Evolutionary conservation across 495 filamentous ascomycete genomes (phyloP).

Genomic region (Staphylotrichum longicolle): DNA sequence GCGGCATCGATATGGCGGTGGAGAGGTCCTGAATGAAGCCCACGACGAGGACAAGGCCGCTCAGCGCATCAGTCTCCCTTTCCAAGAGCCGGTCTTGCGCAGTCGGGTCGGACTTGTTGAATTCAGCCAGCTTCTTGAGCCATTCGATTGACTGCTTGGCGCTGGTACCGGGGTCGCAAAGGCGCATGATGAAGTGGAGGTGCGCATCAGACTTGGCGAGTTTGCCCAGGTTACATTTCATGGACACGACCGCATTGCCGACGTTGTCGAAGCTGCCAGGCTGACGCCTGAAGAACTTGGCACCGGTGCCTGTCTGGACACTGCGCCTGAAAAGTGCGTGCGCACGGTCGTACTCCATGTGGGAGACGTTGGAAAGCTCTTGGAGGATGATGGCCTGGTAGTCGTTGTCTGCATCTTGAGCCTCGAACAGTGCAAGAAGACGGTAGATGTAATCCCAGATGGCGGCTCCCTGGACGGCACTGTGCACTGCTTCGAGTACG

Average conservation of each 20-base stretch:
- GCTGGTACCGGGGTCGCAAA: slow-evolving; percentile 31
- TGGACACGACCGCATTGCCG: slow-evolving; percentile 27
- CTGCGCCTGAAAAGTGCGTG: slow-evolving; percentile 34
- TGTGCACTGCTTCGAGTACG: slow-evolving; percentile 38
- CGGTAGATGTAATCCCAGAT: slow-evolving; percentile 39
- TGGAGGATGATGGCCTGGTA: slow-evolving; percentile 33
- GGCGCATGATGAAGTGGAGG: slow-evolving; percentile 34
- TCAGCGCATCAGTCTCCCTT: slow-evolving; percentile 25
- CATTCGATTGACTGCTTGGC: slow-evolving; percentile 27
- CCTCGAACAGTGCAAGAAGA: slow-evolving; percentile 33
- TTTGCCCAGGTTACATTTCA: slow-evolving; percentile 35
- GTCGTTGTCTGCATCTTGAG: slow-evolving; percentile 21
- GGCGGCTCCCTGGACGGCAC: slow-evolving; percentile 28
- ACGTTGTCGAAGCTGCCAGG: slow-evolving; percentile 30
- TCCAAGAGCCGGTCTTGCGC: slow-evolving; percentile 20
- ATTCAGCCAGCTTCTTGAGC: slow-evolving; percentile 29
- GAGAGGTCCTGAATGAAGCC: slow-evolving; percentile 33
- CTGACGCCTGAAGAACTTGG: slow-evolving; percentile 37
- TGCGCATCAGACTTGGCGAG: slow-evolving; percentile 28
- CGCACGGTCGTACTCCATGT: slow-evolving; percentile 37
- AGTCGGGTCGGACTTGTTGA: slow-evolving; percentile 21
- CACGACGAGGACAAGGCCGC: slow-evolving; percentile 29
- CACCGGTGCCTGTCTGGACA: slow-evolving; percentile 28
- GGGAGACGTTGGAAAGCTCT: slow-evolving; percentile 39
- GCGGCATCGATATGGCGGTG: slow-evolving; percentile 27